Base-by-base conservation (phyloP, 148 eudicot species). In the Vaccinium myrtillus region DNA sequence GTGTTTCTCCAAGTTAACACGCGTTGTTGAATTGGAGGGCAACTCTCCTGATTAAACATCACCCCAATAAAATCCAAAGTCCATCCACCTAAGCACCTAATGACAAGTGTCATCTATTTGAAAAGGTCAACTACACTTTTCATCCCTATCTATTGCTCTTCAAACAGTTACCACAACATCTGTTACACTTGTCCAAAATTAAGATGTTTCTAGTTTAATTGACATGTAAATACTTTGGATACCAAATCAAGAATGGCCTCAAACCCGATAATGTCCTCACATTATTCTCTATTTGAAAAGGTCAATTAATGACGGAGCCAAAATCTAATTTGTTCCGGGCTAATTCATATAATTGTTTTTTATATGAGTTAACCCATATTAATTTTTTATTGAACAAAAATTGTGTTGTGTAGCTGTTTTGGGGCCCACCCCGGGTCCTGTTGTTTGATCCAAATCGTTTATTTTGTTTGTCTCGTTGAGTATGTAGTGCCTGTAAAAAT, bases 31-130 rank as follows among this genome's bases (percentile, higher is more conserved):
- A 36, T 36, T 0, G 67, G 75, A 23, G 2, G 59, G 59, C 59
- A 14, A 48, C 14, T 30, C 50, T 81, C 7, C 83, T 14, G 25
- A 53, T 49, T 13, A 27, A 30, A 18, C 4, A 36, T 49, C 83
- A 49, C 10, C 46, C 23, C 59, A 67, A 13, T 14, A 16, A 49
- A 25, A 25, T 81, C 55, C 36, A 21, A 21, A 39, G 18, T n/a
- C 13, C 69, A 21, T 61, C 71, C 59, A 81, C 58, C 58, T 65
- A 48, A 2, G 59, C n/a, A 0, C 6, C 23, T 12, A 19, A 13
- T 69, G 76, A 81, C 76, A 82, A 18, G 77, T 51, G 84, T 82
- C 83, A 11, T 78, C 67, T 30, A 54, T 78, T 58, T 18, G 21
- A 15, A 16, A n/a, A 32, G 15, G 65, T 78, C 67, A 78, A 78